Base-by-base conservation (phyloP, 1,284 basidiomycete species). In the Puccinia coronata region DNA sequence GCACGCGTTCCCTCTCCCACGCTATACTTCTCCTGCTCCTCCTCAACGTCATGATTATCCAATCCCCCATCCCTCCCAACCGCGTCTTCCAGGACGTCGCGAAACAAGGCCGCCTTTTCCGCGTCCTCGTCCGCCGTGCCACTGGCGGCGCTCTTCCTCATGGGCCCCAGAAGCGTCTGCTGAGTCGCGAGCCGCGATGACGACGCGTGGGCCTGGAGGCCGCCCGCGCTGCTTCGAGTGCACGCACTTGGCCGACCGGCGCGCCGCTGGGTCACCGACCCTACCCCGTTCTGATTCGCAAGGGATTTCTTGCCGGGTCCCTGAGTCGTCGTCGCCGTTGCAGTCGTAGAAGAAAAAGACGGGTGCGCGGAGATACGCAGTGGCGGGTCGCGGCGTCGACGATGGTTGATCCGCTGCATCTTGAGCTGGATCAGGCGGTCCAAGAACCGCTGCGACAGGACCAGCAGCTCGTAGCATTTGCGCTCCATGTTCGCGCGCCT, bases 401-500 rank as follows among this genome's bases (percentile, higher is more conserved):
- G 43, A 28, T 49, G 43, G 11, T 49, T 28, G 39, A 70, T 70
- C 18, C 25, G 47, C 43, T 34, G 36, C 36, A 70, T 20, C 49
- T 70, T 49, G 43, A 51, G 47, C 47, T 70, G 67, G 34, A 73
- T 73, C 14, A 73, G 34, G 3, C 57, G 47, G 31, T 73, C 20
- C 49, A 73, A 57, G 34, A 73, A 53, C 23, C 51, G 47, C 39
- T 57, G 47, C 2, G 71, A 73, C 6, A 34, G 14, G 20, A 73
- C 51, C 12, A 73, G 51, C 39, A 73, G 34, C 6, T 57, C 28
- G 36, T 73, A 73, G n/a, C 71, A 73, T 53, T 55, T 14, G 11
- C 36, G 36, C 39, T 73, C 71, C n/a, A 73, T 47, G 8, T 25
- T 31, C 25, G 43, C 16, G 20, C 18, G 9, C 31, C 20, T 36